A percentile compares a stretch with the other conserved stretches of the same genome.
phyloP scores from a whole-genome alignment of 2,329 filamentous ascomycete species.

The Lasiodiplodia theobromae region DNA sequence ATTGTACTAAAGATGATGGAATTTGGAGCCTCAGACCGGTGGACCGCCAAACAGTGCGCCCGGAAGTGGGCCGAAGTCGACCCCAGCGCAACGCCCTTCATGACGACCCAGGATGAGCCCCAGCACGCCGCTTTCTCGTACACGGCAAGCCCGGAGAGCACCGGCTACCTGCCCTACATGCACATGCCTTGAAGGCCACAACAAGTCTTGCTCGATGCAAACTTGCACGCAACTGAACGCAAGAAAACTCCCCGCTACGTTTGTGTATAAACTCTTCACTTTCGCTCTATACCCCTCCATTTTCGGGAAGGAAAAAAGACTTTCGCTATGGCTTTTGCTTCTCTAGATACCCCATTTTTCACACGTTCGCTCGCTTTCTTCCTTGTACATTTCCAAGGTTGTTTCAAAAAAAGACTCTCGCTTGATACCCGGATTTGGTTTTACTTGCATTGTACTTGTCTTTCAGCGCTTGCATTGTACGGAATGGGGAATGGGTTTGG shows the following conservation, averaged over 20 bases:
- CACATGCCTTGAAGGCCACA: conserved; percentile 37
- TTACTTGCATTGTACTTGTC: neutral
- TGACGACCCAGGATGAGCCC: conserved; percentile 42
- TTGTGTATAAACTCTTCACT: conserved; percentile 23
- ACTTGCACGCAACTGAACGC: conserved; percentile 18
- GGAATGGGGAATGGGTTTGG: neutral
- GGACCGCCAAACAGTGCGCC: conserved; percentile 58
- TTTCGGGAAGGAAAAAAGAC: conserved; percentile 20
- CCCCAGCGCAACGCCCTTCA: conserved; percentile 42
- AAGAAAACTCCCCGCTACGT: neutral
- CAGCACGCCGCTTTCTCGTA: conserved; percentile 33
- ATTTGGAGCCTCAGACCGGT: conserved; percentile 58
- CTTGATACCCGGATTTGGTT: conserved; percentile 24
- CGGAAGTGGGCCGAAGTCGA: conserved; percentile 60
- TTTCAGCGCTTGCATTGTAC: conserved; percentile 11
- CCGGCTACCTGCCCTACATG: conserved; percentile 43
- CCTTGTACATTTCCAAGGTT: conserved; percentile 15
- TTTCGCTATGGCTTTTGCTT: conserved; percentile 19
- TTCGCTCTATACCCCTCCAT: conserved; percentile 23
- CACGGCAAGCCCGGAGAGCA: conserved; percentile 46
- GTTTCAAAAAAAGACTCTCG: conserved; percentile 18
- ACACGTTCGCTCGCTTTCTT: conserved; percentile 16
- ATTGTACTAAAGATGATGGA: conserved; percentile 56
- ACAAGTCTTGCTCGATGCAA: conserved; percentile 18
- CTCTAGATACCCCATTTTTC: conserved; percentile 22